Evolutionary conservation across 2,329 filamentous ascomycete species (phyloP), one percentile per base, ranked within the genome.

Genomic region (Colletotrichum lentis): DNA sequence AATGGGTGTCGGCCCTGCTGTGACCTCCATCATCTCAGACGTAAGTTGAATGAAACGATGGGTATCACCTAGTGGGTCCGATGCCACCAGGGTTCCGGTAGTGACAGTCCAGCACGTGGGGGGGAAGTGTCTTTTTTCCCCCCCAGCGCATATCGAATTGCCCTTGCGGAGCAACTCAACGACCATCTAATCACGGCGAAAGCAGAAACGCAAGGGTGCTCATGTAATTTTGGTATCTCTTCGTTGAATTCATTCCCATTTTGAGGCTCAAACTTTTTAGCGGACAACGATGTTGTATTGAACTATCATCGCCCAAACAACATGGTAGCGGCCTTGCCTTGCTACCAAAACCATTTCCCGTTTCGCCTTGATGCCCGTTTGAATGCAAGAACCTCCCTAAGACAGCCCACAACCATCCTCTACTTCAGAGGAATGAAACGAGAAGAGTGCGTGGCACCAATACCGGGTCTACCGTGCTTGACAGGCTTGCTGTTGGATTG

Each of bases 361-460:
- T 85, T 86, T 86, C 83, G 83, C 84, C 84, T 80, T 82, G 82
- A 77, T 79, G 77, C 83, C 84, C 84, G 80, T 68, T 60, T 85
- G 82, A 85, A 86, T 86, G 83, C 83, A 85, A 81, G 80, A 82
- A 84, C 81, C 82, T 81, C 82, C 80, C 78, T 71, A 56, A 64
- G 59, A 78, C 74, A 79, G 78, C 80, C 80, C 75, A 74, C 75
- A 79, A 78, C 78, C 80, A 77, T 79, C 85, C 88, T 96, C 86
- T 97, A 98, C 90, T 99, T 99, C 84, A 99, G 92, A 84, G 96
- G 96, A 89, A 99, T 99, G 92, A 99, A 99, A 91, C 96, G 94
- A 85, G 96, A 99, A 88, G 95, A 98, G 92, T 99, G 94, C 78
- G 96, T 99, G 80, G 96, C 96, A 96, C 96, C 96, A 81, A 99